A percentile compares a stretch with the other conserved stretches of the same genome.
Evolutionary conservation across 2,329 filamentous ascomycete genomes (phyloP).

Genomic region (Hymenoscyphus repandus): DNA sequence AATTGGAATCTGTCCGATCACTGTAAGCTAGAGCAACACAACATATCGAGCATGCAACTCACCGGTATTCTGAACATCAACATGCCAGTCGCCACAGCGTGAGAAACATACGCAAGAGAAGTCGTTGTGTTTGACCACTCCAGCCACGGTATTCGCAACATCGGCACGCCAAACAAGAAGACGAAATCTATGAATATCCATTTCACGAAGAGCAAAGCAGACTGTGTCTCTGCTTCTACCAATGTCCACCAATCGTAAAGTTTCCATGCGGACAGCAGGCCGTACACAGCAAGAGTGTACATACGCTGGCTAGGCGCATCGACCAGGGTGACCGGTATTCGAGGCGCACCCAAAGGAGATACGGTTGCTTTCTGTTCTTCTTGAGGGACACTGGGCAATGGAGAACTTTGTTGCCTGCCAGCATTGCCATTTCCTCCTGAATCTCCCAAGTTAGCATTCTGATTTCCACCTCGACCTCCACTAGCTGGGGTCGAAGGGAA

Average conservation of each 20-base stretch:
- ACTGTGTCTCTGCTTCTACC: slow-evolving; percentile 76
- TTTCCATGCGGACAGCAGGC: slow-evolving; percentile 72
- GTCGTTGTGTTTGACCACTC: slow-evolving; percentile 68
- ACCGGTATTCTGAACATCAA: slow-evolving; percentile 89
- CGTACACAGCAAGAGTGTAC: slow-evolving; percentile 78
- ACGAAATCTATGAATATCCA: slow-evolving; percentile 84
- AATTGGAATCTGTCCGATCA: slow-evolving; percentile 56
- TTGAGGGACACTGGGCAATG: slow-evolving; percentile 26
- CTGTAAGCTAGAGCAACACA: slow-evolving; percentile 5
- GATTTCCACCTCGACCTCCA: slow-evolving; percentile 10
- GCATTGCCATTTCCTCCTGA: slow-evolving; percentile 11
- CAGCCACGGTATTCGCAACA: slow-evolving; percentile 90
- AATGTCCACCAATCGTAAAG: slow-evolving; percentile 79
- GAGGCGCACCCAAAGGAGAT: slow-evolving; percentile 40
- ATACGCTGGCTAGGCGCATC: slow-evolving; percentile 89
- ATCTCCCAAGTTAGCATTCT: background rate
- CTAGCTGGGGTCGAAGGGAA: slow-evolving; percentile 70
- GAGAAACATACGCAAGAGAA: slow-evolving; percentile 65
- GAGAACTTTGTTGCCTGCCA: slow-evolving; percentile 20
- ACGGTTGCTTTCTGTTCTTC: slow-evolving; percentile 7
- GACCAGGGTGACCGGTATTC: slow-evolving; percentile 76
- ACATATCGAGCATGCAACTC: slow-evolving; percentile 27
- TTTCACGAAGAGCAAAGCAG: slow-evolving; percentile 88
- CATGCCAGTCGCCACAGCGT: slow-evolving; percentile 72
- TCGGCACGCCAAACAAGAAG: slow-evolving; percentile 82